These are phyloP conservation scores for Penicillium sp. DNA, from an alignment of 2,329 filamentous ascomycete genomes.

Conservation along the genomic window DNA sequence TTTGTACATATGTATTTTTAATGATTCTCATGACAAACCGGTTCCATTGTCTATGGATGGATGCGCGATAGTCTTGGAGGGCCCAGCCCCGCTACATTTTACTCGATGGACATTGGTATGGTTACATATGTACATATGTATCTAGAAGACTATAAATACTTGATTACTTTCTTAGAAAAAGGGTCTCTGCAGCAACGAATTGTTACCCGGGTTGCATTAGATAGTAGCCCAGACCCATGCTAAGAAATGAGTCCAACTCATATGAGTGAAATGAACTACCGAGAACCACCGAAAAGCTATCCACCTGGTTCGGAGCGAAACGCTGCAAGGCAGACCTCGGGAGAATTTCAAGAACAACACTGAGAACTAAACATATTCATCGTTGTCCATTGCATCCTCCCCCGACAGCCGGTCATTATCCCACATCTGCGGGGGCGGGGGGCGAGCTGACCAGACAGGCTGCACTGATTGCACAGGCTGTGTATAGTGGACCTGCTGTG, in stretches of 20 bases:
- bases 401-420: conserved; percentile 18
- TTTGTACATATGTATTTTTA: not conserved
- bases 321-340: not conserved
- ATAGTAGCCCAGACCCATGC: not conserved
- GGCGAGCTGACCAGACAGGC: conserved; percentile 16
- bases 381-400: conserved; percentile 30
- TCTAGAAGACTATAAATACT: not conserved
- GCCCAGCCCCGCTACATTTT: too few relatives aligned
- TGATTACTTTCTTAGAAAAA: not conserved
- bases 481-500: not conserved
- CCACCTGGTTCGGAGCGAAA: not conserved
- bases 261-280: not conserved
- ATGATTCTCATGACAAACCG: not conserved
- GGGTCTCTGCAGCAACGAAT: not conserved
- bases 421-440: conserved; percentile 7
- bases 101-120: not conserved
- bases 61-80: too few relatives aligned
- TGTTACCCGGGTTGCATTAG: not conserved
- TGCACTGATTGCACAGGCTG: conserved; percentile 5
- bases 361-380: conserved; percentile 28
- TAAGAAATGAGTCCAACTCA: not conserved
- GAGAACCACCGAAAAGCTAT: not conserved
- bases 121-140: not conserved
- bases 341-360: not conserved
- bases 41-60: not conserved